These are phyloP conservation scores for Haberlea rhodopensis DNA, from an alignment of 257 asterid species.

Conservation along the genomic window DNA sequence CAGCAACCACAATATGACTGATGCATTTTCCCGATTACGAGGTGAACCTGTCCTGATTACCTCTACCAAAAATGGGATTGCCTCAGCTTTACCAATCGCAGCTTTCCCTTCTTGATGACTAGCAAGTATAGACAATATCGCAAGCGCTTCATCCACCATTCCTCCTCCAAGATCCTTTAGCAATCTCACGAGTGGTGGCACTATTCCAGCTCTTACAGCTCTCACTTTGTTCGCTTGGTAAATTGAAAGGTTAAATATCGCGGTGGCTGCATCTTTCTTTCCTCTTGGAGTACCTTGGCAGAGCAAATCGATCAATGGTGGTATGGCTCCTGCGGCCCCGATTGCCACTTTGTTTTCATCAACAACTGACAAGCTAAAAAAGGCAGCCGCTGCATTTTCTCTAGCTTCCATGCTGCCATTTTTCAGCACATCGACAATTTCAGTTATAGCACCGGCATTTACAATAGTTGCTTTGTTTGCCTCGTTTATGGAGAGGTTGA, in stretches of 20 bases:
- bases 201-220: slow-evolving; percentile 82
- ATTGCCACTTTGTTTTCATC: slow-evolving; percentile 92
- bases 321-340: slow-evolving; percentile 91
- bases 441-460: slow-evolving; percentile 83
- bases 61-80: slow-evolving; percentile 60
- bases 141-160: slow-evolving; percentile 87
- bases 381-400: slow-evolving; percentile 95
- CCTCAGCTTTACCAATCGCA: slow-evolving; percentile 67
- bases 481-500: slow-evolving; percentile 87
- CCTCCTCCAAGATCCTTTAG: slow-evolving; percentile 86
- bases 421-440: slow-evolving; percentile 72
- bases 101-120: slow-evolving; percentile 82
- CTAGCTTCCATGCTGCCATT: slow-evolving; percentile 82
- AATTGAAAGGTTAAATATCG: slow-evolving; percentile 80
- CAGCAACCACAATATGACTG: slow-evolving; percentile 75
- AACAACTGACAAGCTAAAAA: slow-evolving; percentile 76
- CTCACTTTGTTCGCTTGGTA: slow-evolving; percentile 90
- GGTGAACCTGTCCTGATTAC: slow-evolving; percentile 77
- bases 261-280: slow-evolving; percentile 93
- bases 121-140: slow-evolving; percentile 77
- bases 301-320: slow-evolving; percentile 78
- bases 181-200: slow-evolving; percentile 64
- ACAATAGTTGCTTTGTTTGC: slow-evolving; percentile 82
- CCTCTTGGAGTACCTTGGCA: slow-evolving; percentile 87
- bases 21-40: slow-evolving; percentile 79